These are phyloP conservation scores for Paramecium primaurelia DNA, from an alignment of 73 alveolate species.

Conservation along the genomic window DNA sequence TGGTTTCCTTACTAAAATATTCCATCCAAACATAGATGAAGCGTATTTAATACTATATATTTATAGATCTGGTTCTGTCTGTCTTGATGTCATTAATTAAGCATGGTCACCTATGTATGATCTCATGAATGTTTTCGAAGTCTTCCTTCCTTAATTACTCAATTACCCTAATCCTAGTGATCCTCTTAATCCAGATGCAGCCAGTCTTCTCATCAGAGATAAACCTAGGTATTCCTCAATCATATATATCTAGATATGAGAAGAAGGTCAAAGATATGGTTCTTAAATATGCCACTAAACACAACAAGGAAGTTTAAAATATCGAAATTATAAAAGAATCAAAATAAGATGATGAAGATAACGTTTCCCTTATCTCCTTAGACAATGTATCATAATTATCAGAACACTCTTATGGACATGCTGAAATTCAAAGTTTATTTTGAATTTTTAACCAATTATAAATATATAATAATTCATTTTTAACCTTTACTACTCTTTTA, in stretches of 20 bases:
- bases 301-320: constrained; percentile 3
- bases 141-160: constrained; percentile 90
- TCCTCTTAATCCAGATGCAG: constrained; percentile 97
- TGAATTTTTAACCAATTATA: background rate
- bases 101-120: constrained; percentile 97
- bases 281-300: constrained; percentile 73
- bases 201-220: constrained; percentile 75
- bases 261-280: constrained; percentile 79
- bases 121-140: constrained; percentile 86
- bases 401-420: background rate
- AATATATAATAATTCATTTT: background rate
- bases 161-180: constrained; percentile 97
- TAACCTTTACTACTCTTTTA: no score
- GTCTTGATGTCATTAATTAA: constrained; percentile 93
- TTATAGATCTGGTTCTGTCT: constrained; percentile 87
- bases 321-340: constrained; percentile 30
- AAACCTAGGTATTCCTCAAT: constrained; percentile 66
- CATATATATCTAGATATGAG: background rate
- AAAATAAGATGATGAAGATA: background rate
- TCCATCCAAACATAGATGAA: constrained; percentile 96
- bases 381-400: constrained; percentile 10
- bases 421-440: background rate
- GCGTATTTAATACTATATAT: constrained; percentile 59
- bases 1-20: constrained; percentile 89
- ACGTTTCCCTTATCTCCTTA: background rate